Evolutionary conservation across 164 flowering plant genomes (phyloP).

Genomic region (Macadamia integrifolia): DNA sequence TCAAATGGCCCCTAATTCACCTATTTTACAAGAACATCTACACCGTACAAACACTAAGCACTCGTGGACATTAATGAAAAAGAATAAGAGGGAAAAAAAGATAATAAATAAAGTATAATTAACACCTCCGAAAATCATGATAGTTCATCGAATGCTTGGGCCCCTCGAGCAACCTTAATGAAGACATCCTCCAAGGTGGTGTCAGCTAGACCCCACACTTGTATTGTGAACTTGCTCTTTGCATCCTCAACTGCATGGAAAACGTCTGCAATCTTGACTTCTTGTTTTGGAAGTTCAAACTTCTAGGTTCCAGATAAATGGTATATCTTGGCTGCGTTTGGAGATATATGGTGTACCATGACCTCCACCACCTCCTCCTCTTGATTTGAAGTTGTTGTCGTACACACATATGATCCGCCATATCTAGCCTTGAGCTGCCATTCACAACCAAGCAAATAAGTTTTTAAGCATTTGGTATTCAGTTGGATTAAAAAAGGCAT

Average conservation of each 20-base stretch:
- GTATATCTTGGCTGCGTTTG: constrained; percentile 58
- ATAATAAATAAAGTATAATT: too few relatives aligned
- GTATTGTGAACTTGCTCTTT: too few relatives aligned
- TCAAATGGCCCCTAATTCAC: too few relatives aligned
- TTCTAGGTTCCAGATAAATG: constrained; percentile 87
- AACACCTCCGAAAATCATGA: background rate
- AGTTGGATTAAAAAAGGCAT: too few relatives aligned
- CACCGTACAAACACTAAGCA: too few relatives aligned
- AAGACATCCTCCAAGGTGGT: constrained; percentile 9
- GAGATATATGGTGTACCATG: background rate
- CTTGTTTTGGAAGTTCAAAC: constrained; percentile 85
- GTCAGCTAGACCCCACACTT: too few relatives aligned
- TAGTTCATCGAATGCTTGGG: background rate
- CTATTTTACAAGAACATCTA: background rate
- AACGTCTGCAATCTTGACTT: constrained; percentile 71
- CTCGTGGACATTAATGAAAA: too few relatives aligned
- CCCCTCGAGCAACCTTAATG: background rate
- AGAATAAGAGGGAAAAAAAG: too few relatives aligned
- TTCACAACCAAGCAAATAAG: background rate
- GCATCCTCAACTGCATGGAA: constrained; percentile 64
- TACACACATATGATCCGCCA: constrained; percentile 86
- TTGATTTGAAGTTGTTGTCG: constrained; percentile 72
- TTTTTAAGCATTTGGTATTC: too few relatives aligned
- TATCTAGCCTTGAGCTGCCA: constrained; percentile 87
- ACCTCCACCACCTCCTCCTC: constrained; percentile 37